A percentile compares a stretch with the other conserved stretches of the same genome.
These are phyloP conservation scores for Xerocomus nothofagi DNA, from an alignment of 1,284 basidiomycete species.

Conservation along the genomic window DNA sequence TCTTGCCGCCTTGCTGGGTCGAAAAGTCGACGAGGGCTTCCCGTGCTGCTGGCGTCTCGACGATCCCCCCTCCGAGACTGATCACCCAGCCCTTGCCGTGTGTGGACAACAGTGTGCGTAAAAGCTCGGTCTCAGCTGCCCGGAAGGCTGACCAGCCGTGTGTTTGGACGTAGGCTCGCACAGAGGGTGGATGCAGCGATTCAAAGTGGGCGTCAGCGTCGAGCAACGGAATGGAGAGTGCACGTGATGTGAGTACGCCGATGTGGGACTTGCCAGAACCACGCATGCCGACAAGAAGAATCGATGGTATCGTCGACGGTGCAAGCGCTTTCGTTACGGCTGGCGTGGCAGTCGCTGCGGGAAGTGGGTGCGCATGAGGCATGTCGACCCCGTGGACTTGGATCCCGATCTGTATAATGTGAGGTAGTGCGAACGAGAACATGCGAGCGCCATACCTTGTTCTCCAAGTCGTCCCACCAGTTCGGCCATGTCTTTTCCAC, in stretches of 20 bases:
- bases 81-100: conserved; percentile 70
- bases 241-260: conserved; percentile 74
- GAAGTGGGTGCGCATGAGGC: conserved; percentile 40
- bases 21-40: conserved; percentile 72
- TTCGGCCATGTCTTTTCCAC: conserved; percentile 99
- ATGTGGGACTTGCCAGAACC: conserved; percentile 95
- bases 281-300: conserved; percentile 94
- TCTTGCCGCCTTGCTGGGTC: conserved; percentile 47
- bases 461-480: conserved; percentile 98
- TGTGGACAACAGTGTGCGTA: conserved; percentile 61
- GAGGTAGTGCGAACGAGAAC: neutral
- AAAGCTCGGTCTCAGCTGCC: conserved; percentile 53
- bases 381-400: conserved; percentile 84
- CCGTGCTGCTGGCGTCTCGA: conserved; percentile 81
- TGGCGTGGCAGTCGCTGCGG: conserved; percentile 37
- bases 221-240: conserved; percentile 77
- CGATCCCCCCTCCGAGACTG: conserved; percentile 94
- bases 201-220: conserved; percentile 89
- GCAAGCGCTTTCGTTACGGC: conserved; percentile 28
- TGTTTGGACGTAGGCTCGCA: conserved; percentile 77
- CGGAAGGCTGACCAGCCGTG: conserved; percentile 83
- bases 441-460: conserved; percentile 60
- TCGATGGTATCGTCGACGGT: conserved; percentile 34
- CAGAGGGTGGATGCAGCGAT: conserved; percentile 57
- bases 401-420: conserved; percentile 75